These are phyloP conservation scores for Penicillium sp. DNA, from an alignment of 2,329 filamentous ascomycete genomes.

Conservation along the genomic window DNA sequence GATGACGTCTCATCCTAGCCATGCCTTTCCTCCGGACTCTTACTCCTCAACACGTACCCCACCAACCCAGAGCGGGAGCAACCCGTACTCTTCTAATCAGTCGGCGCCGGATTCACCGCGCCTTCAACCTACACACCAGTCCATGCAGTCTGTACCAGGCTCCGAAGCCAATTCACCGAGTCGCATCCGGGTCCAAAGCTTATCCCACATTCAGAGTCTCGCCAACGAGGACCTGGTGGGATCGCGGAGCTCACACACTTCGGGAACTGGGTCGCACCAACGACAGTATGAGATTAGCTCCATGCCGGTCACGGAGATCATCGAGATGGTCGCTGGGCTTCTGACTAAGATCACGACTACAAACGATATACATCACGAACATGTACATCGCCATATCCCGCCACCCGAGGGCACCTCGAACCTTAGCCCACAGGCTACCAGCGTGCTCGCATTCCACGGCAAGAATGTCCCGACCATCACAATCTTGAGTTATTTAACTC, in stretches of 20 bases:
- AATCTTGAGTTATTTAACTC: conserved; percentile 89
- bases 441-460: conserved; percentile 90
- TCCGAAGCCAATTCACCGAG: conserved; percentile 50
- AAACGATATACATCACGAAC: conserved; percentile 91
- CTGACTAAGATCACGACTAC: conserved; percentile 96
- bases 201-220: conserved; percentile 87
- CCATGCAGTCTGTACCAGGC: conserved; percentile 41
- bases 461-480: conserved; percentile 98
- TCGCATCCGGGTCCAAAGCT: conserved; percentile 77
- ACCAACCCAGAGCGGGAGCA: conserved; percentile 17
- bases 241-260: conserved; percentile 45
- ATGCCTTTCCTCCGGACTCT: conserved; percentile 21
- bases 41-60: conserved; percentile 19
- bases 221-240: conserved; percentile 71
- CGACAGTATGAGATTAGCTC: conserved; percentile 88
- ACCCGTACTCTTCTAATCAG: conserved; percentile 26
- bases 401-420: conserved; percentile 58
- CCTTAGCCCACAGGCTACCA: conserved; percentile 63
- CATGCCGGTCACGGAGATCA: conserved; percentile 96
- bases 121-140: conserved; percentile 44
- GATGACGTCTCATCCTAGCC: conserved; percentile 48
- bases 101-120: conserved; percentile 46
- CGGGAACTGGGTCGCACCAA: conserved; percentile 48
- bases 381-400: conserved; percentile 72
- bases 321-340: conserved; percentile 97